A percentile compares a stretch with the other conserved stretches of the same genome.
These are phyloP conservation scores for Kalmusia sp. DNA, from an alignment of 2,329 filamentous ascomycete genomes.

Conservation along the genomic window DNA sequence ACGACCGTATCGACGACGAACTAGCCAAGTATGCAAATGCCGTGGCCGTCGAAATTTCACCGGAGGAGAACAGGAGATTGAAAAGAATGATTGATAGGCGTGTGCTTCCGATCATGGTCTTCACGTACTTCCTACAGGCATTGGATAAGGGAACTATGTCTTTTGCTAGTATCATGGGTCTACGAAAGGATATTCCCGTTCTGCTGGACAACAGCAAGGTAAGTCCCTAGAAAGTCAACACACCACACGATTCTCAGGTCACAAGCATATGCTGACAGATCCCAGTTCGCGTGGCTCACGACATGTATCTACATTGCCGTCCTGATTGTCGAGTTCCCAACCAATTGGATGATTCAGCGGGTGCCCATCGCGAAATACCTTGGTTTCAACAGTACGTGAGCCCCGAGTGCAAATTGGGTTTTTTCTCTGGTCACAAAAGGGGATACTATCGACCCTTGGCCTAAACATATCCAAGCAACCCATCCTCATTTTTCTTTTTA, in stretches of 20 bases:
- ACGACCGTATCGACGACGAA: slow-evolving; percentile 70
- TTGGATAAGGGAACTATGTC: slow-evolving; percentile 73
- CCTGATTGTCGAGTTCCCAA: slow-evolving; percentile 74
- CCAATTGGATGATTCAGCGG: slow-evolving; percentile 69
- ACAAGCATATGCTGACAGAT: neutral
- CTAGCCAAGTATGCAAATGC: slow-evolving; percentile 72
- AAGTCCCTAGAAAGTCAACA: no score
- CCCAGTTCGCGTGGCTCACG: slow-evolving; percentile 72
- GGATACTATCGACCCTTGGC: no score
- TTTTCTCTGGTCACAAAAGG: no score
- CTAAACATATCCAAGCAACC: no score
- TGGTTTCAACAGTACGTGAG: slow-evolving; percentile 56
- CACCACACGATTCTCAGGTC: no score
- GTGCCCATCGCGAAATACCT: slow-evolving; percentile 74
- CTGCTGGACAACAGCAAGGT: slow-evolving; percentile 36
- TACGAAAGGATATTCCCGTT: slow-evolving; percentile 51
- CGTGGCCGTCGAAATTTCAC: slow-evolving; percentile 61
- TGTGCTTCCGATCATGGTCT: slow-evolving; percentile 73
- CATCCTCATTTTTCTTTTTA: no score
- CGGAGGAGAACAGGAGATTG: slow-evolving; percentile 67
- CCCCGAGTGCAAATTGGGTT: no score
- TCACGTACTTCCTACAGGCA: slow-evolving; percentile 73
- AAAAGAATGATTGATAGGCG: slow-evolving; percentile 71
- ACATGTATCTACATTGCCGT: slow-evolving; percentile 78
- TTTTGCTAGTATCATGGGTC: slow-evolving; percentile 69